Evolutionary conservation across 495 filamentous ascomycete genomes (phyloP), one percentile per base, ranked within the genome.

Genomic region (Daldinia loculata): DNA sequence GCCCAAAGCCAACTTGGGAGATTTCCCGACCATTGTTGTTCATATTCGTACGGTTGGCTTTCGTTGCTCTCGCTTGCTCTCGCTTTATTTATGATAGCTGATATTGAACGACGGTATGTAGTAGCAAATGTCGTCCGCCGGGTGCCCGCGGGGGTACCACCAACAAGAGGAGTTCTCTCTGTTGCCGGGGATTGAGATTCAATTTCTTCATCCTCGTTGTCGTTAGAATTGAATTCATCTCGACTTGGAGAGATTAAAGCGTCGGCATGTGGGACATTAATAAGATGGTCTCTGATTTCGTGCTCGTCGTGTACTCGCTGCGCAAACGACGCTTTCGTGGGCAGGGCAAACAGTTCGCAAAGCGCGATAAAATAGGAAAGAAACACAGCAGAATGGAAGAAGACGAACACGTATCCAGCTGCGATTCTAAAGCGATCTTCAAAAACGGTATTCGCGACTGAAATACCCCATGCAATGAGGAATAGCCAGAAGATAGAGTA

Each of bases 401-500:
- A 90, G 36, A 96, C 87, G 59, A 95, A 86, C 66, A 93, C 90
- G 74, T 99, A 99, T 15, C 90, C 91, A 29, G 90, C 87, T 14
- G 87, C 93, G 50, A 98, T 84, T 39, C 87, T 83, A 64, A 88
- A 83, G 59, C 89, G 85, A 73, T 95, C 88, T 67, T 93, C 89
- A 56, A 88, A 84, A 5, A 95, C 88, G 3, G 94, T 93, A 26
- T 89, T 86, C 12, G 83, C 84, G 14, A 97, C 89, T 34, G 96
- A 83, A 34, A 92, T 71, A 19, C 88, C 78, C 89, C 93, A 97
- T 30, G 88, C 84, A 8, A 92, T 76, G 27, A 88, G 69, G 75
- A 92, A 97, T 66, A 95, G 84, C 93, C 95, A 97, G 22, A 95
- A 86, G 36, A 91, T 85, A 43, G 88, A 87, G 79, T 97, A 97